Base-by-base conservation (phyloP, 768 basidiomycete genomes). In the Lepiota subincarnata region DNA sequence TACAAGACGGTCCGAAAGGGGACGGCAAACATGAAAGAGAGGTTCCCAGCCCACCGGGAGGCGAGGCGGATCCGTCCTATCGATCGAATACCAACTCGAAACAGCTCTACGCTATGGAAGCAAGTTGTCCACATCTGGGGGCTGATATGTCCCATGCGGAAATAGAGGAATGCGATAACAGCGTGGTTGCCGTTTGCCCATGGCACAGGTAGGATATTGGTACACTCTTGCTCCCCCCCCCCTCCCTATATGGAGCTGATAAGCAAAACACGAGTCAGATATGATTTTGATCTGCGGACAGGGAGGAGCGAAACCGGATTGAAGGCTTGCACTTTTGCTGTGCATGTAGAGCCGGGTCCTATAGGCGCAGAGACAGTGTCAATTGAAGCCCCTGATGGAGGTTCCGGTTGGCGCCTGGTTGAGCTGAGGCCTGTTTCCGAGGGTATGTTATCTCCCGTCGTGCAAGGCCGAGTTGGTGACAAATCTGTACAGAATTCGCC, bases 121-220 rank as follows among this genome's bases (percentile, higher is more conserved):
- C 86, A 4, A 80, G 76, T 8, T 91, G 89, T 64, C 89, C 89
- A 3, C 89, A 92, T 69, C 75, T 90, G 6, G 87, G 88, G 2
- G 88, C 87, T 18, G 87, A 90, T 51, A 74, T 90, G 67, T 86
- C 84, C 12, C 86, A 89, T 70, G 87, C 87, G 1, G 86, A 87
- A 37, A 86, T 88, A n/a, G 86, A 88, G 61, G 82, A 80, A 51
- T 83, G 76, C 56, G 83, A 84, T 45, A 69, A 67, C 11, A 77
- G 79, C 16, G 58, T 80, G 2, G 80, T 88, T 1, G 82, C 82
- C 8, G 86, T 87, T 10, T 89, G 86, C 66, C 87, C 86, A 2
- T 89, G 87, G 86, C 86, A 88, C 64, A 74, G 84, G 84, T 82
- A 43, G 40, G 24, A 73, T 56, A 16, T 47, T 19, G 20, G 22